Percentiles rank a stretch among this genome's conserved stretches.
phyloP scores from a whole-genome alignment of 1,284 basidiomycete species.

The Mrakiaceae sp. region DNA sequence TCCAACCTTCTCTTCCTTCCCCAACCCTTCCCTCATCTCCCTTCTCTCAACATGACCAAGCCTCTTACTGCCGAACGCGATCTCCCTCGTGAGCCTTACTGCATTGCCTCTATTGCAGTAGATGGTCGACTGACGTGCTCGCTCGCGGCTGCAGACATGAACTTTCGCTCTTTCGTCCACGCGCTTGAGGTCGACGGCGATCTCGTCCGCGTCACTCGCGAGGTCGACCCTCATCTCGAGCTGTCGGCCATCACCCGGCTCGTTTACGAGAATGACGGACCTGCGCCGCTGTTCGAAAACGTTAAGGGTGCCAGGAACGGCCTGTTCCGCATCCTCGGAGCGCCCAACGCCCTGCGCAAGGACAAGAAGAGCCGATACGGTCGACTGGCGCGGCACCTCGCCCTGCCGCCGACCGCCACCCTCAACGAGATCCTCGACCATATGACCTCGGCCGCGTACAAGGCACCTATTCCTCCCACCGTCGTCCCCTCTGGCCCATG shows the following conservation, averaged over 20 bases:
- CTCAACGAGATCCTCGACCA: slow-evolving; percentile 16
- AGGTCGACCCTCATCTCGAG: slow-evolving; percentile 18
- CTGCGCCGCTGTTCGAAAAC: slow-evolving; percentile 18
- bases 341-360: slow-evolving; percentile 14
- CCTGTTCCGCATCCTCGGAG: slow-evolving; percentile 15
- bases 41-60: neutral
- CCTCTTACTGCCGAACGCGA: neutral
- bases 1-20: neutral
- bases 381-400: slow-evolving; percentile 15
- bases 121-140: neutral
- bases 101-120: neutral
- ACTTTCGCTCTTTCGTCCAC: slow-evolving; percentile 18
- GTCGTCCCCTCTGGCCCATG: slow-evolving; percentile 8
- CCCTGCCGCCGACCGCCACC: slow-evolving; percentile 5
- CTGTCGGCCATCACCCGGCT: slow-evolving; percentile 17
- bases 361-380: slow-evolving; percentile 11
- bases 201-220: slow-evolving; percentile 13
- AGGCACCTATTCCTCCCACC: slow-evolving; percentile 10
- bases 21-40: neutral
- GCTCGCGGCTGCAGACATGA: slow-evolving; percentile 1
- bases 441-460: slow-evolving; percentile 11
- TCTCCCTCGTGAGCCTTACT: slow-evolving; percentile 4
- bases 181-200: slow-evolving; percentile 14
- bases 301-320: slow-evolving; percentile 17
- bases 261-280: slow-evolving; percentile 15